Conservation (phyloP, 1,139 yeast genomes). For the Sporopachydermia cereana region DNA sequence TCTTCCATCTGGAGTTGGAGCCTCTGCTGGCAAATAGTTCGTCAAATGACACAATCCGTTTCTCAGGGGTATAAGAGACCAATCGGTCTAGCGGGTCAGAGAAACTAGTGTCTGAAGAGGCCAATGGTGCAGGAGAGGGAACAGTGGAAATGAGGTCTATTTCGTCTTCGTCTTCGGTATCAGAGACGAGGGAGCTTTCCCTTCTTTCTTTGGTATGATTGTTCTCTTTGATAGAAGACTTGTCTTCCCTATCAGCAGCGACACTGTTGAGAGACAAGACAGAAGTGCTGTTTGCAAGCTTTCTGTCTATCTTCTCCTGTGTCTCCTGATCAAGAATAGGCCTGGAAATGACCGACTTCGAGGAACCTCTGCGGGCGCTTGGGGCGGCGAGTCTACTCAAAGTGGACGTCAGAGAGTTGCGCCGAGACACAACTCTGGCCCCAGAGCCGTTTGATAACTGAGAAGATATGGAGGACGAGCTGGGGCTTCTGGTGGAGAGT, state of each 20-base stretch:
- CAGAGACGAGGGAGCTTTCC: conserved; percentile 16
- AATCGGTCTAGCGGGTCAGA: conserved; percentile 23
- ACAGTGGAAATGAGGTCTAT: conserved; percentile 11
- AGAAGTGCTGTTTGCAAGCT: conserved; percentile 41
- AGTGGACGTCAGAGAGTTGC: not conserved
- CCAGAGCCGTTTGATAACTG: not conserved
- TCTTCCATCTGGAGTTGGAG: conserved; percentile 17
- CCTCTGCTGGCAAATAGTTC: conserved; percentile 15
- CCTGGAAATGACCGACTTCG: conserved; percentile 36
- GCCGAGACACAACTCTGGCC: no score
- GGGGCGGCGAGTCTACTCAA: not conserved
- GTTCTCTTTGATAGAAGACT: not conserved
- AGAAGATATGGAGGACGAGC: conserved; percentile 1
- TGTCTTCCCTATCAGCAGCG: not conserved
- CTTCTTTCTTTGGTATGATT: not conserved
- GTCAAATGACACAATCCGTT: conserved; percentile 21
- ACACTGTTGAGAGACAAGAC: conserved; percentile 27
- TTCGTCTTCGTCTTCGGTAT: not conserved
- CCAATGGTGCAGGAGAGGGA: conserved; percentile 19
- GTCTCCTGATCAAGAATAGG: conserved; percentile 47
- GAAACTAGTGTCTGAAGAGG: conserved; percentile 15
- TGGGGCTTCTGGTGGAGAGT: not conserved
- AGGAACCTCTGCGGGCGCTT: not conserved
- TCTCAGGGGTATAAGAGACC: conserved; percentile 25
- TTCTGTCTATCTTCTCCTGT: conserved; percentile 40